phyloP scores from a whole-genome alignment of 139 green algal genomes.

The Trebouxia sp. region DNA sequence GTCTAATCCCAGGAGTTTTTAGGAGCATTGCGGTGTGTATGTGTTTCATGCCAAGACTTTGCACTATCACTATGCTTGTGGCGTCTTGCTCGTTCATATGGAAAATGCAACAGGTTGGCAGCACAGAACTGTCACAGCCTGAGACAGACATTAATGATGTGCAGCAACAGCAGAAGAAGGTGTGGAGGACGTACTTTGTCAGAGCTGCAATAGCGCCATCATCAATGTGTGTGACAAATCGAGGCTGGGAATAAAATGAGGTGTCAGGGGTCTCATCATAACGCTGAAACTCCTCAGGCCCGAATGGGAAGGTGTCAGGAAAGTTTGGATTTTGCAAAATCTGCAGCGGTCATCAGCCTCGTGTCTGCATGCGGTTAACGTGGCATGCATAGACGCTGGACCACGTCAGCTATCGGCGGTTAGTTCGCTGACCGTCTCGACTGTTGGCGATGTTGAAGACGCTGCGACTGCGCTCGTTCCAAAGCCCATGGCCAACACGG shows the following conservation, averaged over 20 bases:
- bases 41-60: neutral
- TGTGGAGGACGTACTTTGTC: conserved; percentile 58
- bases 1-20: neutral
- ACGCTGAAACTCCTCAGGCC: conserved; percentile 60
- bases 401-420: neutral
- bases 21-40: neutral
- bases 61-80: neutral
- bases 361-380: neutral
- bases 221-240: conserved; percentile 96
- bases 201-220: conserved; percentile 84
- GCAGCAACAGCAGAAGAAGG: neutral
- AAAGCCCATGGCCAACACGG: conserved; percentile 4
- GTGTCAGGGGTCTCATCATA: conserved; percentile 49
- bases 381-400: no score
- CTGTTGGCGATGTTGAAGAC: neutral
- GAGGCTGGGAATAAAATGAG: conserved; percentile 75
- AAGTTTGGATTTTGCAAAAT: conserved; percentile 21
- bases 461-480: conserved; percentile 6
- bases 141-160: no score
- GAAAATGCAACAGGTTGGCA: neutral
- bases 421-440: neutral
- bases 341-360: neutral
- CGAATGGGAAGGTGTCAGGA: neutral
- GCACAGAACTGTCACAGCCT: no score
- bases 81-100: neutral